A percentile compares a stretch with the other conserved stretches of the same genome.
phyloP scores from a whole-genome alignment of 441 rosid genomes.

The Aquilaria agallochum region DNA sequence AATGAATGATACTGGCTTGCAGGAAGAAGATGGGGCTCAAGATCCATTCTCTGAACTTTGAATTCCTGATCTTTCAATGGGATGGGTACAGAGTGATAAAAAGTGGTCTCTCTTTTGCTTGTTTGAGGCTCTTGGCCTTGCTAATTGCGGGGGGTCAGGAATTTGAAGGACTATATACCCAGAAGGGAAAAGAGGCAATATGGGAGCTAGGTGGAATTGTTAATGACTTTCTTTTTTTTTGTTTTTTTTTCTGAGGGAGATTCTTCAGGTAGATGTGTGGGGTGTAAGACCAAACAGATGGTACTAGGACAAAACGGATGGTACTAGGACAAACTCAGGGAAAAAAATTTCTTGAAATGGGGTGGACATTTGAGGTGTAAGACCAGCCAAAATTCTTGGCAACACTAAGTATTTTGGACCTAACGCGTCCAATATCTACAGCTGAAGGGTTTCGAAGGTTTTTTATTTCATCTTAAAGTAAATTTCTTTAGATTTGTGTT shows the following conservation, averaged over 20 bases:
- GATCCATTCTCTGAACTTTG: conserved; percentile 74
- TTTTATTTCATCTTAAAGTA: conserved; percentile 5
- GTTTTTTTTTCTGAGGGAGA: conserved; percentile 31
- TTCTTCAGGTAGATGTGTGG: conserved; percentile 53
- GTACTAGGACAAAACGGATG: conserved; percentile 25
- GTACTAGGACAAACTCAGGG: conserved; percentile 41
- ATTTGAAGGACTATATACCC: conserved; percentile 51
- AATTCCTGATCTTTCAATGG: conserved; percentile 86
- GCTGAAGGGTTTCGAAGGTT: conserved; percentile 78
- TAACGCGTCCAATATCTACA: conserved; percentile 49
- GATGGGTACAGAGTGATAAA: conserved; percentile 67
- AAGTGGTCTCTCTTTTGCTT: conserved; percentile 81
- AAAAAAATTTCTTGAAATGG: conserved; percentile 32
- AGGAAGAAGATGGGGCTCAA: conserved; percentile 65
- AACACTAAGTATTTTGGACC: conserved; percentile 71
- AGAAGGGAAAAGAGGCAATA: conserved; percentile 57
- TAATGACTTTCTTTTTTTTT: conserved; percentile 1
- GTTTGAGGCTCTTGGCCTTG: conserved; percentile 69
- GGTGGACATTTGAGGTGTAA: conserved; percentile 23
- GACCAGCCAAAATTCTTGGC: conserved; percentile 61
- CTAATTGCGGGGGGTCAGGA: conserved; percentile 78
- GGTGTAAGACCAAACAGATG: conserved; percentile 38
- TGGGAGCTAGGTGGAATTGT: neutral
- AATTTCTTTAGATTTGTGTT: conserved; percentile 2
- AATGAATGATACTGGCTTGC: neutral